Percentiles rank a stretch among this genome's conserved stretches.
Evolutionary conservation across 768 basidiomycete genomes (phyloP).

Genomic region (Boletus sp.): DNA sequence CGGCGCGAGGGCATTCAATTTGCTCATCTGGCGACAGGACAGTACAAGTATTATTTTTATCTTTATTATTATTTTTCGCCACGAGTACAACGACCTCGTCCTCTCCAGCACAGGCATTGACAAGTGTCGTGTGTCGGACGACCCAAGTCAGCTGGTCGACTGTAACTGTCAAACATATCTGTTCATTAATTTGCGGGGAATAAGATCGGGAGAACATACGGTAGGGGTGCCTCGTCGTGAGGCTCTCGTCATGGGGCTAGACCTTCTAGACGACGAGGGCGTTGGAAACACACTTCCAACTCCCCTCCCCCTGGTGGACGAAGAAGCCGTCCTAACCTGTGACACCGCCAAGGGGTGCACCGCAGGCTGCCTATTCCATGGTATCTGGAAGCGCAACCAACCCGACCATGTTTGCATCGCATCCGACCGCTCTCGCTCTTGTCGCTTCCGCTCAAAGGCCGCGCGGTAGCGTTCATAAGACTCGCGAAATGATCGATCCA

Average conservation of each 20-base stretch:
- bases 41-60: too few species aligned
- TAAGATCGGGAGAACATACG: slow-evolving; percentile 18
- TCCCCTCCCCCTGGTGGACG: slow-evolving; percentile 25
- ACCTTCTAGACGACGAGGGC: slow-evolving; percentile 31
- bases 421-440: slow-evolving; percentile 53
- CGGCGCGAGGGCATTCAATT: slow-evolving; percentile 4
- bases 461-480: slow-evolving; percentile 89
- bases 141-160: slow-evolving; percentile 13
- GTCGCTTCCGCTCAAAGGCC: slow-evolving; percentile 77
- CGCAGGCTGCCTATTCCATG: slow-evolving; percentile 22
- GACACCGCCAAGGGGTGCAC: slow-evolving; percentile 6
- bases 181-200: slow-evolving; percentile 29
- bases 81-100: not conserved
- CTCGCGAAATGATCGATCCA: slow-evolving; percentile 80
- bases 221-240: slow-evolving; percentile 25
- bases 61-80: not conserved
- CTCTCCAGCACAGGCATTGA: not conserved
- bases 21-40: not conserved
- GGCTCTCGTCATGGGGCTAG: slow-evolving; percentile 33
- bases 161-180: slow-evolving; percentile 12
- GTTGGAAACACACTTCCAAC: slow-evolving; percentile 27
- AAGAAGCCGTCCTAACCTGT: slow-evolving; percentile 25
- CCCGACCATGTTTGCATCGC: slow-evolving; percentile 31
- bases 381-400: slow-evolving; percentile 28
- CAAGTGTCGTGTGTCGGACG: not conserved